These are phyloP conservation scores for Phaseolus lunatus DNA, from an alignment of 306 rosid species.

Conservation along the genomic window DNA sequence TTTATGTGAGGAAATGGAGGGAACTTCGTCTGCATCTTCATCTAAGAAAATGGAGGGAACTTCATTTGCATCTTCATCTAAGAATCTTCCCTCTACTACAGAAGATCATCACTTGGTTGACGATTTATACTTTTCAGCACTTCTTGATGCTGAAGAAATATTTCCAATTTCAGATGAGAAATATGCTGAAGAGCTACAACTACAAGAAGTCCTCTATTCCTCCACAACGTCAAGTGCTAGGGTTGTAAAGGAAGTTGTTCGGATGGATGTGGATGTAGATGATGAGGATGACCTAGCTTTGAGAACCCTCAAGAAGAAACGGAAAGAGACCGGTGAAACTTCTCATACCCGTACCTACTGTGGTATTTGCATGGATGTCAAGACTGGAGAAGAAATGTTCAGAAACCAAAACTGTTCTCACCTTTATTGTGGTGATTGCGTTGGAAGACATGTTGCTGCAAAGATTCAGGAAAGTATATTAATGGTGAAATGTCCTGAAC, in stretches of 20 bases:
- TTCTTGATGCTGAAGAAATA: neutral
- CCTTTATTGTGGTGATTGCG: conserved; percentile 57
- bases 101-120: neutral
- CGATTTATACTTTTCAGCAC: conserved; percentile 1
- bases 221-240: conserved; percentile 33
- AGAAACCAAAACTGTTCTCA: conserved; percentile 55
- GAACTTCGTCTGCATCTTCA: no score
- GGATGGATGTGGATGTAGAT: neutral
- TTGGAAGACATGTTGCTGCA: conserved; percentile 51
- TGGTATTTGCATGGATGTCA: conserved; percentile 64
- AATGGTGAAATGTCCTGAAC: conserved; percentile 62
- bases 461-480: conserved; percentile 59
- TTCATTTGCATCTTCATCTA: conserved; percentile 5
- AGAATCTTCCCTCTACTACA: neutral
- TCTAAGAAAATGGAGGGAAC: conserved; percentile 41
- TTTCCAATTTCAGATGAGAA: conserved; percentile 50
- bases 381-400: conserved; percentile 53
- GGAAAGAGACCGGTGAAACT: conserved; percentile 42
- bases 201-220: conserved; percentile 69
- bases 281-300: neutral
- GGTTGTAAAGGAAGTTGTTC: neutral
- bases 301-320: conserved; percentile 18
- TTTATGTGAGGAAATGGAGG: no score
- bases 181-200: conserved; percentile 61
- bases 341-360: conserved; percentile 44